These are phyloP conservation scores for Phialophora verrucosa DNA, from an alignment of 2,329 filamentous ascomycete genomes.

Conservation along the genomic window DNA sequence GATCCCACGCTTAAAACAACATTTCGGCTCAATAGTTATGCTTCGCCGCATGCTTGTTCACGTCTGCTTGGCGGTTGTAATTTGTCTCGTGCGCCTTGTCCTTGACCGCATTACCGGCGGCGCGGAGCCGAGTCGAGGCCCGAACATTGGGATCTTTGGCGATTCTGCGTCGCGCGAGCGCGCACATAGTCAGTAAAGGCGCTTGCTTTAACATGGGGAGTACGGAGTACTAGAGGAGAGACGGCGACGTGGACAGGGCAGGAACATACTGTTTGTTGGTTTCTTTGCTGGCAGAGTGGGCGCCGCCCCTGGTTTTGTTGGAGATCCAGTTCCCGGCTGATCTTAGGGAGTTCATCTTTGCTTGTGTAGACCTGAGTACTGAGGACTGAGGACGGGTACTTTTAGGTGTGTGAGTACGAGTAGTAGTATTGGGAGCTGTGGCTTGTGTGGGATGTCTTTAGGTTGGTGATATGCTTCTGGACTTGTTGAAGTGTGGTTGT, in stretches of 20 bases:
- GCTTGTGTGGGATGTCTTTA: not conserved
- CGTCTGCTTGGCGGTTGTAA: constrained; percentile 32
- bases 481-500: not conserved
- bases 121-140: constrained; percentile 28
- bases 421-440: not conserved
- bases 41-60: constrained; percentile 34
- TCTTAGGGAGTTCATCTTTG: constrained; percentile 33
- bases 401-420: not conserved
- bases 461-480: not conserved
- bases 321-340: constrained; percentile 32
- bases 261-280: constrained; percentile 35
- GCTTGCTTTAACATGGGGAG: not conserved
- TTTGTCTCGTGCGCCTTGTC: constrained; percentile 32
- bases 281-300: constrained; percentile 33
- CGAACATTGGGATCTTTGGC: constrained; percentile 36
- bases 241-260: not conserved
- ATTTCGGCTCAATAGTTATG: constrained; percentile 31
- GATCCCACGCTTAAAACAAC: not conserved
- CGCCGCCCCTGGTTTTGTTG: constrained; percentile 33
- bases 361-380: too few species aligned
- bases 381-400: not conserved
- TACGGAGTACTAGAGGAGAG: too few species aligned
- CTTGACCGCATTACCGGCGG: constrained; percentile 35
- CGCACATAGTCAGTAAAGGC: not conserved
- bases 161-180: constrained; percentile 16